phyloP scores from a whole-genome alignment of 2,329 filamentous ascomycete genomes.

The Triangularia verruculosa region DNA sequence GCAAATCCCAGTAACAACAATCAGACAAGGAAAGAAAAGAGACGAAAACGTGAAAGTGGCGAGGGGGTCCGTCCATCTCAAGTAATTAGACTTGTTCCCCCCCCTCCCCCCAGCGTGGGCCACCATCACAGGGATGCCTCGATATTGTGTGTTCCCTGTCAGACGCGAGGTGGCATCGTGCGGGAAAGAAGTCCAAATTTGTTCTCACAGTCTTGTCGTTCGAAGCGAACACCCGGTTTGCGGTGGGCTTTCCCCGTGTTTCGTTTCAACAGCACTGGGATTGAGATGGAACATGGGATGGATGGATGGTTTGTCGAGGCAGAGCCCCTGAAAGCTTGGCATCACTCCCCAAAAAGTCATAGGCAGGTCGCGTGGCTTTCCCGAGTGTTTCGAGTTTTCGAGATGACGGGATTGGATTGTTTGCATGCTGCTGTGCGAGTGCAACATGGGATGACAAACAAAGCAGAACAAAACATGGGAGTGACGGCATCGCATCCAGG shows the following conservation, averaged over 20 bases:
- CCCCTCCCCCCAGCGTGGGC: background rate
- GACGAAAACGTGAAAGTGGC: background rate
- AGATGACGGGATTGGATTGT: background rate
- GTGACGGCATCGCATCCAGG: background rate
- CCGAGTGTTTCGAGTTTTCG: background rate
- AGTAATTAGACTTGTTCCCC: background rate
- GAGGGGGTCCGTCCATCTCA: background rate
- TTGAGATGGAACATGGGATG: too few relatives aligned
- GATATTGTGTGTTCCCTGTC: background rate
- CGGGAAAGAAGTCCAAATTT: background rate
- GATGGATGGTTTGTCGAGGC: background rate
- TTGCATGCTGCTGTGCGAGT: background rate
- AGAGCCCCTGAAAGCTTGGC: background rate
- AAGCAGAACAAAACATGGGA: background rate
- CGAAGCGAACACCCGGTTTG: conserved; percentile 3
- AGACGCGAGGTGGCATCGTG: conserved; percentile 1
- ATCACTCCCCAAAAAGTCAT: background rate
- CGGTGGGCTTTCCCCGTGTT: conserved; percentile 16
- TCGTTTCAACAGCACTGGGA: conserved; percentile 15
- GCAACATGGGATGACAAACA: background rate
- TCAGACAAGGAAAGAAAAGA: background rate
- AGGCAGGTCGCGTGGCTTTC: background rate
- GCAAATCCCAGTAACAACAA: background rate
- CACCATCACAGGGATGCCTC: background rate
- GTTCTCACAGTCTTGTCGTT: background rate